These are phyloP conservation scores for Daldinia bambusicola DNA, from an alignment of 495 filamentous ascomycete genomes.

Conservation along the genomic window DNA sequence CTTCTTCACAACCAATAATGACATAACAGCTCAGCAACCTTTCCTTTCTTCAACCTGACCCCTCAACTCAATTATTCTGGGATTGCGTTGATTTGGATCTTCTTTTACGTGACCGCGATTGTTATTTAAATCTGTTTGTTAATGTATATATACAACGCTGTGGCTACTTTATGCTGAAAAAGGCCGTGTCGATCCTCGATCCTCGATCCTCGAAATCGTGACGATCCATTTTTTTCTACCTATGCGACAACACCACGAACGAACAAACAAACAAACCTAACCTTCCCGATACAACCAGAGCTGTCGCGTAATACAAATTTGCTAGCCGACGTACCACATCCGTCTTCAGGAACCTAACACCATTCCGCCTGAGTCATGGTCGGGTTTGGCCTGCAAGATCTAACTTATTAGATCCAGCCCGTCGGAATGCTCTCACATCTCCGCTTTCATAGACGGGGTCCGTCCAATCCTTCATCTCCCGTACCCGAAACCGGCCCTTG, in stretches of 20 bases:
- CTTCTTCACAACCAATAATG: slow-evolving; percentile 29
- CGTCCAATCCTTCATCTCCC: slow-evolving; percentile 64
- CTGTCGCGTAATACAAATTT: slow-evolving; percentile 31
- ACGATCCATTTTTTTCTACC: slow-evolving; percentile 41
- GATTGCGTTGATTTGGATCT: slow-evolving; percentile 28
- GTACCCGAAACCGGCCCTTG: slow-evolving; percentile 53
- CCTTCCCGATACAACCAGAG: slow-evolving; percentile 9
- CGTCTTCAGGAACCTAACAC: slow-evolving; percentile 15
- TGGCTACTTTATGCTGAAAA: slow-evolving; percentile 19
- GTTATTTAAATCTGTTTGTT: slow-evolving; percentile 21
- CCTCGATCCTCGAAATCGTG: slow-evolving; percentile 22
- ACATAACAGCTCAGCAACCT: slow-evolving; percentile 22
- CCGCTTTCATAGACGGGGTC: slow-evolving; percentile 63
- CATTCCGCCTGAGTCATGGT: slow-evolving; percentile 39
- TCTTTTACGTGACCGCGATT: slow-evolving; percentile 31
- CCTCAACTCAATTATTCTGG: slow-evolving; percentile 24
- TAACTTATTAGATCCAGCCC: slow-evolving; percentile 45
- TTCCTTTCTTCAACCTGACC: slow-evolving; percentile 5
- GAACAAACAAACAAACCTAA: slow-evolving; percentile 12
- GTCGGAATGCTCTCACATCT: slow-evolving; percentile 64
- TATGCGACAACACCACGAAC: slow-evolving; percentile 32
- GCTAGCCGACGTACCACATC: slow-evolving; percentile 26
- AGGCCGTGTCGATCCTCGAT: slow-evolving; percentile 37
- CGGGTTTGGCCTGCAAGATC: slow-evolving; percentile 36
- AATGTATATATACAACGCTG: slow-evolving; percentile 27